Evolutionary conservation across 1,139 yeast genomes (phyloP), one percentile per base, ranked within the genome.

Genomic region (Lodderomyces margitis): DNA sequence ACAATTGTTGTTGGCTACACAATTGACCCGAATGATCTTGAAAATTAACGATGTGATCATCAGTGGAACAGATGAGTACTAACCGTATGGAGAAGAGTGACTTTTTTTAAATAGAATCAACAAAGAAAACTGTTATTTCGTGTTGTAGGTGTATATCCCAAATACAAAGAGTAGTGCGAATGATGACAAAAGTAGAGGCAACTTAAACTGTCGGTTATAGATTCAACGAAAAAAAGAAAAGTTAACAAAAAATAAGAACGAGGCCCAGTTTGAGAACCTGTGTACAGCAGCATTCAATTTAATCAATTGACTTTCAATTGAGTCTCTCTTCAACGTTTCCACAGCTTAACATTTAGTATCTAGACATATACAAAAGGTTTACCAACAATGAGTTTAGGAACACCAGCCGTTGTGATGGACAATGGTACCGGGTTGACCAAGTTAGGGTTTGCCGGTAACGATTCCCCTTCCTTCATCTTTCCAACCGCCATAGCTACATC

Each of bases 391-490:
- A 70, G 82, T 57, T 77, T 81, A 66, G 85, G 83, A 50, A 76
- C 83, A 47, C 97, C 97, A 38, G 96, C 97, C 48, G 92, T 89
- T 71, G 96, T 89, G 65, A 89, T 89, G 96, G 96, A 86, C 75
- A 86, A 86, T 60, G 99, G 99, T 75, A 92, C 99, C 52, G 99
- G 99, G 50, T 75, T 91, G 56, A 92, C 98, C 59, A 92, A 92
- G 63, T 77, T 92, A 50, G 99, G 99, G 21, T 92, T 91, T 68
- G 98, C 99, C 54, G 99, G 99, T 43, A 92, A 92, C 62, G 98
- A 92, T 66, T 79, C 97, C 12, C 99, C 99, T 27, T 89, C 97
- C 7, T 94, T 87, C 75, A 88, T 92, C 37, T 88, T 92, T 59
- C 99, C 99, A 38, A 92, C 99, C 1, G 98, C 96, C 10, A 94